Conservation (phyloP, 2,329 filamentous ascomycete species). For the Clarireedia paspali region DNA sequence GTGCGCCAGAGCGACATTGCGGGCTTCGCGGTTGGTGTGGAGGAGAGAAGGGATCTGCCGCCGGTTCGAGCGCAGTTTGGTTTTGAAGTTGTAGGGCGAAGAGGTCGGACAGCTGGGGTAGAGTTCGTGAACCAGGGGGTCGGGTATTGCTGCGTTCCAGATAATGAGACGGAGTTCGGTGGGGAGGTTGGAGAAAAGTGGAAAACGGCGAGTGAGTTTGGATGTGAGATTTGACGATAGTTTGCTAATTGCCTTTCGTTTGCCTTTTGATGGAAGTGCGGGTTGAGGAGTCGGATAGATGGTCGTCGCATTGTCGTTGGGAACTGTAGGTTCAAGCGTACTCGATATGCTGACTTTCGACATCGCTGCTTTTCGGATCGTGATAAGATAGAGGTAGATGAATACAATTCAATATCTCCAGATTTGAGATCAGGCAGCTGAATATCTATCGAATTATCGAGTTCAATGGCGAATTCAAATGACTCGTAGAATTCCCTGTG, state of each 20-base stretch:
- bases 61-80: constrained; percentile 28
- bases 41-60: constrained; percentile 22
- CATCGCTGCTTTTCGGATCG: neutral
- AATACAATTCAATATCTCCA: too few relatives aligned
- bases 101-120: constrained; percentile 18
- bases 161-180: constrained; percentile 24
- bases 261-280: neutral
- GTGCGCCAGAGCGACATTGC: constrained; percentile 19
- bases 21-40: constrained; percentile 22
- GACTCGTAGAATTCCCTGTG: too few relatives aligned
- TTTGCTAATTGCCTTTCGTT: neutral
- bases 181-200: constrained; percentile 19
- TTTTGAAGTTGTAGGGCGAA: constrained; percentile 26
- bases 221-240: constrained; percentile 8
- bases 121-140: constrained; percentile 25
- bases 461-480: too few relatives aligned
- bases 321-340: constrained; percentile 27
- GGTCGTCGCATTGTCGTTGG: constrained; percentile 15
- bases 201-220: neutral
- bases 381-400: too few relatives aligned
- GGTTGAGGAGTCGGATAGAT: neutral
- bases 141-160: constrained; percentile 20
- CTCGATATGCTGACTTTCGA: neutral
- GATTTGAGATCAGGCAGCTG: too few relatives aligned
- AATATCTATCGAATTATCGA: too few relatives aligned